Evolutionary conservation across 495 filamentous ascomycete species (phyloP).

Genomic region (Chaetomium tenue): DNA sequence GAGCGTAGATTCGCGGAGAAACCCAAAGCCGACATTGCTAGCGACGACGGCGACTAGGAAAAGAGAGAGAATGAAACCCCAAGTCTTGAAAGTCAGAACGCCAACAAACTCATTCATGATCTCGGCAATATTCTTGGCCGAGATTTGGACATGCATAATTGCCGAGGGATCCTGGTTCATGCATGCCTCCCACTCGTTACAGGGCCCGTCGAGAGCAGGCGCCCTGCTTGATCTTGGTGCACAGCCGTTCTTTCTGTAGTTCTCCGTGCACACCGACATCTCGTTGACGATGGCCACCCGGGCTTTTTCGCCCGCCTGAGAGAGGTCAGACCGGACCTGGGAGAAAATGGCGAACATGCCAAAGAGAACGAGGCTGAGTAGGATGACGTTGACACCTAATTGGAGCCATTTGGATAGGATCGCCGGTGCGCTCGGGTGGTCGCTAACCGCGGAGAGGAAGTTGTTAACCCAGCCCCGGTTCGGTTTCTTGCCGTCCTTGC

Average conservation of each 20-base stretch:
- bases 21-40: constrained; percentile 56
- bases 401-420: constrained; percentile 85
- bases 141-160: constrained; percentile 43
- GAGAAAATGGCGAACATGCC: constrained; percentile 66
- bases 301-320: constrained; percentile 62
- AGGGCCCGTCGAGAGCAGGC: constrained; percentile 70
- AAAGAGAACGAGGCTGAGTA: constrained; percentile 66
- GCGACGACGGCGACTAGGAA: constrained; percentile 56
- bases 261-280: constrained; percentile 65
- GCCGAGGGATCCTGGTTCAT: constrained; percentile 62
- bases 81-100: constrained; percentile 48
- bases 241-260: constrained; percentile 75
- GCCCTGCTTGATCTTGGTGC: constrained; percentile 53
- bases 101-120: constrained; percentile 50
- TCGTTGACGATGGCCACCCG: constrained; percentile 64
- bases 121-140: constrained; percentile 46
- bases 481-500: constrained; percentile 28
- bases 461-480: constrained; percentile 45
- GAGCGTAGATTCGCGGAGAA: constrained; percentile 32
- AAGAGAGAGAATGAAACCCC: constrained; percentile 58
- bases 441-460: constrained; percentile 67
- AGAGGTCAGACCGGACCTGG: constrained; percentile 73
- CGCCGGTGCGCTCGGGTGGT: constrained; percentile 79
- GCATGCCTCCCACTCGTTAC: constrained; percentile 77
- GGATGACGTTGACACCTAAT: constrained; percentile 71